Evolutionary conservation across 192 early-diverging fungal genomes (phyloP).

Genomic region (Linnemannia schmuckeri): DNA sequence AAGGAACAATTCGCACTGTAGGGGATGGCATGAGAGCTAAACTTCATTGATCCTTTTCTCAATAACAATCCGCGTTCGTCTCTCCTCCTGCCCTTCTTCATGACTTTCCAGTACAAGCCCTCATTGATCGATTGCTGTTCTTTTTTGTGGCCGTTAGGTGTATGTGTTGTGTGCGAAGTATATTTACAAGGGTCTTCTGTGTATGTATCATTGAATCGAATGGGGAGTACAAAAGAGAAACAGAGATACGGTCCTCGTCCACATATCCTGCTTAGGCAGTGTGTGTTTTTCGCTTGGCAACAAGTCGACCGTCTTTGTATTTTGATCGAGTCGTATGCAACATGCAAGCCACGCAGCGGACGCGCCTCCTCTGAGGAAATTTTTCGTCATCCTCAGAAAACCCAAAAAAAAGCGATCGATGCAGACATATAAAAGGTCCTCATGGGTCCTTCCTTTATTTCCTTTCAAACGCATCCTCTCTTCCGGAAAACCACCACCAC

Average conservation of each 20-base stretch:
- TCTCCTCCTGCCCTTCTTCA: not conserved
- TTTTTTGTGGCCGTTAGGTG: not conserved
- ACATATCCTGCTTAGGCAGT: not conserved
- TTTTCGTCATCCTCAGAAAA: slow-evolving; percentile 8
- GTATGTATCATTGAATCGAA: not conserved
- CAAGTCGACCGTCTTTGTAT: not conserved
- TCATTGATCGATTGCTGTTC: not conserved
- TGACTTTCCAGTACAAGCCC: not conserved
- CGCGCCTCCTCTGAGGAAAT: slow-evolving; percentile 8
- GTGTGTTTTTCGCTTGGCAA: not conserved
- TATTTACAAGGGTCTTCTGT: not conserved
- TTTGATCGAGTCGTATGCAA: not conserved
- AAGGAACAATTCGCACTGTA: not conserved
- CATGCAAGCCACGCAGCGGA: not conserved
- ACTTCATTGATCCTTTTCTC: not conserved
- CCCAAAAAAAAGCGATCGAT: not conserved
- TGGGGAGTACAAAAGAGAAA: not conserved
- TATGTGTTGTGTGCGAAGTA: not conserved
- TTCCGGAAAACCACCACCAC: not conserved
- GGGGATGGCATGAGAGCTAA: not conserved
- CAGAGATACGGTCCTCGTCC: not conserved
- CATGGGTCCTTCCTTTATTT: not conserved
- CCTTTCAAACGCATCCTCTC: not conserved
- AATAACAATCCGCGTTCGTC: not conserved
- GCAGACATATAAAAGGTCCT: not conserved